These are phyloP conservation scores for Blumeriella jaapii DNA, from an alignment of 2,329 filamentous ascomycete species.

Conservation along the genomic window DNA sequence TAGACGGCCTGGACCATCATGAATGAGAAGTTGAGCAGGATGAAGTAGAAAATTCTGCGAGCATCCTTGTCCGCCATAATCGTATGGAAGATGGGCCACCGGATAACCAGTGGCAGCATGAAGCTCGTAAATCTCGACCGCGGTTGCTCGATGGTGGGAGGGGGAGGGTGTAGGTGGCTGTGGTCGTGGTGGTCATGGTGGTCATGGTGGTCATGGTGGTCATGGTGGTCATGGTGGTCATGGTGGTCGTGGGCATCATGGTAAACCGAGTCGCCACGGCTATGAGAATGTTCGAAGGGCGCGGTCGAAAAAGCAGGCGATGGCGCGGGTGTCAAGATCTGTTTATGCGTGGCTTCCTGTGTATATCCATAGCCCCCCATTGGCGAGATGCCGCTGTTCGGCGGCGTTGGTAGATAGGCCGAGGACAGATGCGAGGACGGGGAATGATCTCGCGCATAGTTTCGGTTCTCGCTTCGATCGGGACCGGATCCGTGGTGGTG, in stretches of 20 bases:
- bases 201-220: too few species aligned
- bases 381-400: conserved; percentile 15
- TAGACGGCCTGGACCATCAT: conserved; percentile 94
- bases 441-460: conserved; percentile 9
- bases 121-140: conserved; percentile 61
- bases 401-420: conserved; percentile 15
- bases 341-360: too few species aligned
- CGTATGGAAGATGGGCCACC: conserved; percentile 69
- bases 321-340: too few species aligned
- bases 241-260: too few species aligned
- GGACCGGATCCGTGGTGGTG: conserved; percentile 10
- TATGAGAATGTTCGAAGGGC: too few species aligned
- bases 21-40: conserved; percentile 87
- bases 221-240: too few species aligned
- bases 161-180: conserved; percentile 17
- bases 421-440: too few species aligned
- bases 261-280: too few species aligned
- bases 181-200: conserved; percentile 22
- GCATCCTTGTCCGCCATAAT: conserved; percentile 89
- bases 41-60: conserved; percentile 92
- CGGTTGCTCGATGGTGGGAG: conserved; percentile 24
- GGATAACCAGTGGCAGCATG: conserved; percentile 56
- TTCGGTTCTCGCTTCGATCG: conserved; percentile 10
- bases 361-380: conserved; percentile 10
- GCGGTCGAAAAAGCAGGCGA: conserved; percentile 11